A percentile compares a stretch with the other conserved stretches of the same genome.
Conservation (phyloP, 2,329 filamentous ascomycete species). For the Talaromyces sp. region DNA sequence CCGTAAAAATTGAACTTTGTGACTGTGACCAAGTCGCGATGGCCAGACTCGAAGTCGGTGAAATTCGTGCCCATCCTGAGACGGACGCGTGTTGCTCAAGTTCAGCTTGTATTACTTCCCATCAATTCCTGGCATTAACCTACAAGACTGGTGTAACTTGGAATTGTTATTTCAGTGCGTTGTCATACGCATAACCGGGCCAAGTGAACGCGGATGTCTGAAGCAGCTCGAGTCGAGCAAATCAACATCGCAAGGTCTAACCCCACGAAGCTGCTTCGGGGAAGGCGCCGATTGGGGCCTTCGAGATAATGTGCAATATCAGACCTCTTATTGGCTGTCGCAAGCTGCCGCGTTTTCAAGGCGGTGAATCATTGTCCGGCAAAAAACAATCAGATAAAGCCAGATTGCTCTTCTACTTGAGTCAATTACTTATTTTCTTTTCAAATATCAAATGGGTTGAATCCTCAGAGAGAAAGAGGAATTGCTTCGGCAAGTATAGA, state of each 20-base stretch:
- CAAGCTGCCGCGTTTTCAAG: not conserved
- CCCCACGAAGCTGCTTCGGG: constrained; percentile 16
- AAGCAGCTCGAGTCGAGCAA: not conserved
- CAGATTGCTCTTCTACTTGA: constrained; percentile 28
- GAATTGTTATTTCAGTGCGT: not conserved
- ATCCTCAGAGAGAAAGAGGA: not conserved
- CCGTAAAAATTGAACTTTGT: constrained; percentile 91
- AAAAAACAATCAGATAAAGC: constrained; percentile 25
- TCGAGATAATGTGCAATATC: constrained; percentile 14
- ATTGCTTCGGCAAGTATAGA: not conserved
- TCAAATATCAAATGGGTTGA: constrained; percentile 2
- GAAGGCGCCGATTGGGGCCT: not conserved
- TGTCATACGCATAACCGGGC: not conserved
- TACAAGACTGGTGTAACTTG: not conserved
- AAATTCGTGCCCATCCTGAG: constrained; percentile 36
- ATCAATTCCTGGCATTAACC: not conserved
- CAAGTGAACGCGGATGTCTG: not conserved
- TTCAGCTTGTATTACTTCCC: not conserved
- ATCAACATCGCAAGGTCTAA: not conserved
- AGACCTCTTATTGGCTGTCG: not conserved
- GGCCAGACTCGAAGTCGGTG: constrained; percentile 45
- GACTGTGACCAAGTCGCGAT: constrained; percentile 69
- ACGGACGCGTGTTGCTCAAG: not conserved
- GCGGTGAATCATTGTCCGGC: constrained; percentile 27
- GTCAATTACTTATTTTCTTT: not conserved